These are phyloP conservation scores for Gastrolobium bilobum DNA, from an alignment of 306 rosid genomes.

Conservation along the genomic window DNA sequence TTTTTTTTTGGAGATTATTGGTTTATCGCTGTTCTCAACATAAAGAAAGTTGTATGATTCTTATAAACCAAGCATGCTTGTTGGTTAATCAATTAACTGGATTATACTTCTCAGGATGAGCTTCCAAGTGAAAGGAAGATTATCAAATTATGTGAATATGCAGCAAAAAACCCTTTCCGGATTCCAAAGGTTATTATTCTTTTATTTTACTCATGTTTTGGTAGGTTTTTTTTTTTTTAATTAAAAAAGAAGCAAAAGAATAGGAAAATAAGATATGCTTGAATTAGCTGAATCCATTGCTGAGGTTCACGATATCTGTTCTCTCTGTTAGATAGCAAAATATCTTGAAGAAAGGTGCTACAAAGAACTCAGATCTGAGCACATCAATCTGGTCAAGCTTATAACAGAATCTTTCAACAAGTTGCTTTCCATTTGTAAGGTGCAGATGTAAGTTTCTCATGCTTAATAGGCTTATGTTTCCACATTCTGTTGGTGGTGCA, in stretches of 20 bases:
- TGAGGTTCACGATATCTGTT: slow-evolving; percentile 42
- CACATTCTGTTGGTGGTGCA: slow-evolving; percentile 12
- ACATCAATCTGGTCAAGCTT: slow-evolving; percentile 71
- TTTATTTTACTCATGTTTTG: slow-evolving; percentile 14
- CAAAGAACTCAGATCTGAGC: slow-evolving; percentile 83
- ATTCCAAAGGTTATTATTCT: slow-evolving; percentile 82
- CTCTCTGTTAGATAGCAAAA: slow-evolving; percentile 76
- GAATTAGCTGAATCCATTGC: slow-evolving; percentile 39
- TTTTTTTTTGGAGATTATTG: background rate
- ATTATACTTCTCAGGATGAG: slow-evolving; percentile 70
- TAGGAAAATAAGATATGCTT: background rate
- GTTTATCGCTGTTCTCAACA: background rate
- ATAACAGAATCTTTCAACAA: slow-evolving; percentile 79
- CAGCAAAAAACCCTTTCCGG: slow-evolving; percentile 86
- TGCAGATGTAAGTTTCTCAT: slow-evolving; percentile 85
- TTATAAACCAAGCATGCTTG: slow-evolving; percentile 19
- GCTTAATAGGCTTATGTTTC: slow-evolving; percentile 32
- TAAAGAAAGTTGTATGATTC: background rate
- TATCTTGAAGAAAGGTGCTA: slow-evolving; percentile 95
- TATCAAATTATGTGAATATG: slow-evolving; percentile 92
- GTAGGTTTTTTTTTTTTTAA: background rate
- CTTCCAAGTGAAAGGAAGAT: slow-evolving; percentile 87
- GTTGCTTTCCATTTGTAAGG: slow-evolving; percentile 85
- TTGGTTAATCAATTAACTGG: slow-evolving; percentile 36
- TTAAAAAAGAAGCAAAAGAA: background rate